Conservation (phyloP, 768 basidiomycete genomes). For the Scleroderma citrinum region DNA sequence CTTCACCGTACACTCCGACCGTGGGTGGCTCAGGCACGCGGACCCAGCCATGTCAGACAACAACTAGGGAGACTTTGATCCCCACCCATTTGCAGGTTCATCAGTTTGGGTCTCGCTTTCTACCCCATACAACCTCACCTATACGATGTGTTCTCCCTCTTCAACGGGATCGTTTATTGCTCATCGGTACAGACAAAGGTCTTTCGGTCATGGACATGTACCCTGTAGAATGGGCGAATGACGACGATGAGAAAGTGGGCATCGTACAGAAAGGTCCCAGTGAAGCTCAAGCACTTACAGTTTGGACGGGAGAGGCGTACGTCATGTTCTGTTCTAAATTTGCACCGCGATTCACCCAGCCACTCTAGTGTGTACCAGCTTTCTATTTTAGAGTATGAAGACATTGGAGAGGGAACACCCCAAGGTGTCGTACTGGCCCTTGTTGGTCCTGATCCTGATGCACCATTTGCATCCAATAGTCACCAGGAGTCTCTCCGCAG, state of each 20-base stretch:
- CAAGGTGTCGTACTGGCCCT: slow-evolving; percentile 76
- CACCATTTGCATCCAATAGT: slow-evolving; percentile 32
- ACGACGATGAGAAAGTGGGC: slow-evolving; percentile 34
- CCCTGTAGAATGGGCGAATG: slow-evolving; percentile 56
- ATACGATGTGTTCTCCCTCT: slow-evolving; percentile 75
- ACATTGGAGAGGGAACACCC: slow-evolving; percentile 49
- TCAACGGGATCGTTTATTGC: slow-evolving; percentile 54
- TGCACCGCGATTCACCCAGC: neutral
- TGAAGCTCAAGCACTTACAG: slow-evolving; percentile 58
- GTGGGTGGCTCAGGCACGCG: slow-evolving; percentile 22
- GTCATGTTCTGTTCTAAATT: slow-evolving; percentile 12
- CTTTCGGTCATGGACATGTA: slow-evolving; percentile 81
- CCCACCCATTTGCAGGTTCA: slow-evolving; percentile 66
- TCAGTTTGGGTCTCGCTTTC: slow-evolving; percentile 80
- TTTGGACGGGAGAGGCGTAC: slow-evolving; percentile 79
- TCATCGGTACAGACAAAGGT: slow-evolving; percentile 76
- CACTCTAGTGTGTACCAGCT: slow-evolving; percentile 65
- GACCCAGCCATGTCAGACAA: slow-evolving; percentile 28
- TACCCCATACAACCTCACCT: slow-evolving; percentile 70
- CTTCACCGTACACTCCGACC: slow-evolving; percentile 9
- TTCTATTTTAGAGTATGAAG: slow-evolving; percentile 60
- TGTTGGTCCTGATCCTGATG: slow-evolving; percentile 57
- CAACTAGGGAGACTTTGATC: slow-evolving; percentile 45
- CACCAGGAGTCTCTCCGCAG: slow-evolving; percentile 52
- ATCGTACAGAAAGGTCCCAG: slow-evolving; percentile 53